Evolutionary conservation across 768 basidiomycete genomes (phyloP).

Genomic region (Mycena belliarum): DNA sequence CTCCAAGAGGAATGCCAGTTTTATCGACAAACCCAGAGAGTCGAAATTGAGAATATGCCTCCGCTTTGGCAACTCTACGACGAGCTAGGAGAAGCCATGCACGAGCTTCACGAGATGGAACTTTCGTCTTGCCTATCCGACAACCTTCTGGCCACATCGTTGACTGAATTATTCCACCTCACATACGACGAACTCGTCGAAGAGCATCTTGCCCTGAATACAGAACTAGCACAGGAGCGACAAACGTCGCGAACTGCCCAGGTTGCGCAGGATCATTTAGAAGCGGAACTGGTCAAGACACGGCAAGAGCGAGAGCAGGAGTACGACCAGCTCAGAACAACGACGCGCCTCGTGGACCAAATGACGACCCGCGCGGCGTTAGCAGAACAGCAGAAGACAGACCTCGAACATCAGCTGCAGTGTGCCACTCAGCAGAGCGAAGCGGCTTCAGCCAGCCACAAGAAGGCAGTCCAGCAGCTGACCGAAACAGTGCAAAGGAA

Average conservation of each 20-base stretch:
- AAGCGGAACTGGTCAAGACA: conserved; percentile 40
- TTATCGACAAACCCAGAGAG: conserved; percentile 11
- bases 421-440: conserved; percentile 37
- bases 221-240: conserved; percentile 27
- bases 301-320: conserved; percentile 36
- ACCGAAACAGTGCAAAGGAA: conserved; percentile 52
- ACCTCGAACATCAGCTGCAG: conserved; percentile 29
- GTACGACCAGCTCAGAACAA: conserved; percentile 24
- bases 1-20: conserved; percentile 35
- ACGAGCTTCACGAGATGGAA: background rate
- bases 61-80: conserved; percentile 14
- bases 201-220: conserved; percentile 30
- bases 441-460: conserved; percentile 45
- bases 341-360: conserved; percentile 24
- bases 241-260: conserved; percentile 23
- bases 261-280: conserved; percentile 43
- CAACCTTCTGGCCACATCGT: background rate
- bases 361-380: conserved; percentile 24
- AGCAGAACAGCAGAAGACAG: conserved; percentile 21
- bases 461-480: conserved; percentile 47
- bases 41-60: background rate
- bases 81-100: conserved; percentile 25
- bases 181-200: conserved; percentile 36
- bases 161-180: conserved; percentile 39
- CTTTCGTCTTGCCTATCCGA: background rate